These are phyloP conservation scores for Suhomyces faveliae DNA, from an alignment of 805 yeast genomes.

Conservation along the genomic window DNA sequence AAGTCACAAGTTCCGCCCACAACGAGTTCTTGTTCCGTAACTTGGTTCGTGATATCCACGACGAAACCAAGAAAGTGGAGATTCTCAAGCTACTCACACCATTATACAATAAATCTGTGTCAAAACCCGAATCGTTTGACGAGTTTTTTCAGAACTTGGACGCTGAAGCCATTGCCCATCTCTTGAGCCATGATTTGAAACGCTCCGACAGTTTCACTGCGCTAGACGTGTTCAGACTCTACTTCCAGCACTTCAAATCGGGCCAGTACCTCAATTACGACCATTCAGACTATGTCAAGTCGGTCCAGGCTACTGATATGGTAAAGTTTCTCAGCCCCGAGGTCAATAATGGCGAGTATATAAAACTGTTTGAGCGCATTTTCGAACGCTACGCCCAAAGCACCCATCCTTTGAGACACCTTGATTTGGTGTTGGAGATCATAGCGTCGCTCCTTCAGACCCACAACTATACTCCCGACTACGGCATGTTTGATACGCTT, in stretches of 20 bases:
- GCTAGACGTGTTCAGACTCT: constrained; percentile 20
- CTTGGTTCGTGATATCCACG: constrained; percentile 18
- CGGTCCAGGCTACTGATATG: constrained; percentile 15
- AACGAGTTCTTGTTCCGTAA: constrained; percentile 15
- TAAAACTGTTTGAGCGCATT: constrained; percentile 15
- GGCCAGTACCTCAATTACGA: constrained; percentile 34
- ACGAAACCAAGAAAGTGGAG: constrained; percentile 15
- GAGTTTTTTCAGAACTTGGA: constrained; percentile 17
- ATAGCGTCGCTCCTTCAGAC: background rate
- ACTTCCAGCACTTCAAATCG: constrained; percentile 27
- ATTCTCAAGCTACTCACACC: constrained; percentile 16
- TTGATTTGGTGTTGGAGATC: constrained; percentile 6
- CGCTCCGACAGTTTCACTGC: constrained; percentile 22
- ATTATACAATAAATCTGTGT: constrained; percentile 7
- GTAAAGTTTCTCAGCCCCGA: constrained; percentile 14
- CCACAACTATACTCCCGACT: constrained; percentile 22
- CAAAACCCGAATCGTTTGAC: constrained; percentile 13
- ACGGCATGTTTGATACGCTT: constrained; percentile 22
- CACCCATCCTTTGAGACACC: constrained; percentile 3
- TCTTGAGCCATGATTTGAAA: constrained; percentile 13
- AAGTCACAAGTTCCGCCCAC: background rate
- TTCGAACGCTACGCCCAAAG: constrained; percentile 14
- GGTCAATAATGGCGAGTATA: constrained; percentile 20
- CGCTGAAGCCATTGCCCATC: constrained; percentile 4
- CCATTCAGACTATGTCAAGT: constrained; percentile 25